Evolutionary conservation across 164 flowering plant species (phyloP).

Genomic region (Litsea cubeba): DNA sequence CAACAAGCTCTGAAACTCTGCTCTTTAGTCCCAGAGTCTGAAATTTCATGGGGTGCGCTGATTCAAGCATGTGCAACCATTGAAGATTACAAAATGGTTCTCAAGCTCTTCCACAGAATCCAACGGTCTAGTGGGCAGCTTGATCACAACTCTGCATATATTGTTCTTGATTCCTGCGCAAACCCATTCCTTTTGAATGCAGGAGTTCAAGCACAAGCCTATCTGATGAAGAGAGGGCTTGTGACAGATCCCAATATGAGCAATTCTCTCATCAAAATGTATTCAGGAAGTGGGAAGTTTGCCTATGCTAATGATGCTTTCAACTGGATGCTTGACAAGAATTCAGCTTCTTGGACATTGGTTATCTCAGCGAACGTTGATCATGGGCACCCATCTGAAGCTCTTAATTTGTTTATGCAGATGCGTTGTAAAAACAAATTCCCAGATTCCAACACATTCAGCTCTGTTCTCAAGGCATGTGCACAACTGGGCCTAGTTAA

Average conservation of each 20-base stretch:
- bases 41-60: slow-evolving; percentile 20
- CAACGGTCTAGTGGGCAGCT: slow-evolving; percentile 21
- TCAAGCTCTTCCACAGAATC: slow-evolving; percentile 17
- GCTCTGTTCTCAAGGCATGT: slow-evolving; percentile 25
- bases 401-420: slow-evolving; percentile 23
- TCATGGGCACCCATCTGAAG: slow-evolving; percentile 30
- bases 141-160: slow-evolving; percentile 12
- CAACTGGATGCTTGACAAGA: slow-evolving; percentile 15
- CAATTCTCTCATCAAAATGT: slow-evolving; percentile 34
- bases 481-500: slow-evolving; percentile 23
- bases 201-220: slow-evolving; percentile 21
- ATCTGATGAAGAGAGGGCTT: slow-evolving; percentile 28
- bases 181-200: slow-evolving; percentile 20
- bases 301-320: slow-evolving; percentile 23
- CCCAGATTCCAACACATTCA: slow-evolving; percentile 17
- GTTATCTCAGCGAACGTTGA: slow-evolving; percentile 27
- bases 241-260: slow-evolving; percentile 17
- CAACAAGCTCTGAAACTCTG: slow-evolving; percentile 23
- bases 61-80: slow-evolving; percentile 18
- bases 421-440: slow-evolving; percentile 17
- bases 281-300: slow-evolving; percentile 26
- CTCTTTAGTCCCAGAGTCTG: slow-evolving; percentile 17
- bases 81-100: slow-evolving; percentile 17
- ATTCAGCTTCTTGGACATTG: slow-evolving; percentile 22
- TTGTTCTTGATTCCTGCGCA: slow-evolving; percentile 20